phyloP scores from a whole-genome alignment of 208 protist genomes.

The Herpetomonas muscarum region DNA sequence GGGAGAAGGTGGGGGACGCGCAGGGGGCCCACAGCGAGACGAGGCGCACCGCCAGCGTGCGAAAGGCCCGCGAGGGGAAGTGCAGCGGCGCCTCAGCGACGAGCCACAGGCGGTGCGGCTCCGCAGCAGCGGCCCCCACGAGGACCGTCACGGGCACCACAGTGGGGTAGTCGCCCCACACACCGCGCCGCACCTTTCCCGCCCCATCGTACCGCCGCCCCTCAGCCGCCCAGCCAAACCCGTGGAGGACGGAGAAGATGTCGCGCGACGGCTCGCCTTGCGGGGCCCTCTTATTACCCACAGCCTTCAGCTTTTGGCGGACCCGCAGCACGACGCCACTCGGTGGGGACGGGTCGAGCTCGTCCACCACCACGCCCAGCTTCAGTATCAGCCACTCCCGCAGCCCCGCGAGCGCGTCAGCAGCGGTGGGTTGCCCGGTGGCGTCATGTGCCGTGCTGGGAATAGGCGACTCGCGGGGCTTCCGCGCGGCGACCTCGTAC shows the following conservation, averaged over 20 bases:
- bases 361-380: too few species aligned
- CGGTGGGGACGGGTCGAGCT: too few species aligned
- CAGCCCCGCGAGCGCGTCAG: background rate
- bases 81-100: conserved; percentile 28
- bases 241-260: background rate
- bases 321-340: too few species aligned
- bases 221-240: background rate
- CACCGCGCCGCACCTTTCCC: background rate
- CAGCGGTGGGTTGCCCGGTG: background rate
- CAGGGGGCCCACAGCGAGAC: conserved; percentile 64
- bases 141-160: conserved; percentile 5
- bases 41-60: conserved; percentile 21
- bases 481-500: conserved; percentile 17
- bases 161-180: background rate
- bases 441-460: background rate
- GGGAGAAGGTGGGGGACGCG: background rate
- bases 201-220: background rate
- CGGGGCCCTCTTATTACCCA: too few species aligned
- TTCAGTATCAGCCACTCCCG: too few species aligned
- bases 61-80: conserved; percentile 11
- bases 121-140: conserved; percentile 7
- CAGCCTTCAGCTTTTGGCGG: too few species aligned
- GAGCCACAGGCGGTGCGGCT: conserved; percentile 11
- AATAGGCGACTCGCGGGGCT: background rate
- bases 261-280: too few species aligned